These are phyloP conservation scores for Aureobasidium sp. DNA, from an alignment of 2,329 filamentous ascomycete species.

Conservation along the genomic window DNA sequence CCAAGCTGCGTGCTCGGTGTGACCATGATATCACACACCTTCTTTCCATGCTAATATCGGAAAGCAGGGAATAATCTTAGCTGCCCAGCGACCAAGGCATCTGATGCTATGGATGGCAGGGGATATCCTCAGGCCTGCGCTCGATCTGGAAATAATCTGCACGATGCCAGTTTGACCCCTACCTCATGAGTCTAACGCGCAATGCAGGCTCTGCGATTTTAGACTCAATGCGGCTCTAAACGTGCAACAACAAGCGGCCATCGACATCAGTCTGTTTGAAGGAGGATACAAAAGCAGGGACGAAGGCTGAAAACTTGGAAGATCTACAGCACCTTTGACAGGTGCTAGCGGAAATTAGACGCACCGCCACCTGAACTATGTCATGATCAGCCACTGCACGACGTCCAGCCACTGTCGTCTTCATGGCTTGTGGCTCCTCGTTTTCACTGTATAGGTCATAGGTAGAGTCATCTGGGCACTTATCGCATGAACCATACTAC, in stretches of 20 bases:
- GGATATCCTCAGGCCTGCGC: background rate
- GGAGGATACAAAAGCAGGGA: background rate
- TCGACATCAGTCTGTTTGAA: background rate
- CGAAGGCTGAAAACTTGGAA: constrained; percentile 7
- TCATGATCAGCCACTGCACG: background rate
- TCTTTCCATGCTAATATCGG: background rate
- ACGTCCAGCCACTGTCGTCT: background rate
- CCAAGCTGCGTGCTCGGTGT: background rate
- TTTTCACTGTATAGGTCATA: background rate
- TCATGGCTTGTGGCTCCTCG: background rate
- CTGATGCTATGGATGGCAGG: background rate
- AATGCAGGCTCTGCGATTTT: background rate
- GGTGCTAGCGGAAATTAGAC: constrained; percentile 3
- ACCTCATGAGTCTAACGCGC: background rate
- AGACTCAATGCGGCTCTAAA: background rate
- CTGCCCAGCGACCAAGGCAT: constrained; percentile 6
- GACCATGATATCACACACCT: constrained; percentile 5
- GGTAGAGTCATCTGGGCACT: background rate
- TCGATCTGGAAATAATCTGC: constrained; percentile 4
- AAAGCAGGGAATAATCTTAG: background rate
- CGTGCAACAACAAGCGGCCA: background rate
- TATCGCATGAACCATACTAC: background rate
- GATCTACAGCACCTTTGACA: constrained; percentile 6
- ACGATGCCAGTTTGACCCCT: background rate
- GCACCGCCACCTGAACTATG: background rate